A percentile compares a stretch with the other conserved stretches of the same genome.
phyloP scores from a whole-genome alignment of 805 yeast species.

The Saccharomyces paradoxus region DNA sequence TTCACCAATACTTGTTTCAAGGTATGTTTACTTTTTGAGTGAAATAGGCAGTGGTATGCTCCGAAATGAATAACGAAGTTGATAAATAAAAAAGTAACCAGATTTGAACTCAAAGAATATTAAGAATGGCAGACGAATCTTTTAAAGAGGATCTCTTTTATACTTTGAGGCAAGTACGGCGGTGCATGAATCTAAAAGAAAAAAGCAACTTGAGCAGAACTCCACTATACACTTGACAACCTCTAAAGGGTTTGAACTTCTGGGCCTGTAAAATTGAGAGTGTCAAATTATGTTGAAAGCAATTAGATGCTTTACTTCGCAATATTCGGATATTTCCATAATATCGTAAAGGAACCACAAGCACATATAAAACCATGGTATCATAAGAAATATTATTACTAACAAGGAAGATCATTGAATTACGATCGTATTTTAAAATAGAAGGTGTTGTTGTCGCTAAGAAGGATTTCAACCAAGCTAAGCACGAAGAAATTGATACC shows the following conservation, averaged over 20 bases:
- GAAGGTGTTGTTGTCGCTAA: slow-evolving; percentile 99
- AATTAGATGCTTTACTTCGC: neutral
- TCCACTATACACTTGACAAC: neutral
- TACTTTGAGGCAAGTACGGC: neutral
- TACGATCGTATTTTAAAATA: slow-evolving; percentile 27
- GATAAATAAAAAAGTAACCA: slow-evolving; percentile 12
- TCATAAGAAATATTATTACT: neutral
- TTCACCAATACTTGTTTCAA: slow-evolving; percentile 97
- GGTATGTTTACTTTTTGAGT: slow-evolving; percentile 48
- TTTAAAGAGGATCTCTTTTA: neutral
- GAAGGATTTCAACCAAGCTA: slow-evolving; percentile 95
- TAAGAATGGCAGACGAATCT: neutral
- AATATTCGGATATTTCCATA: neutral
- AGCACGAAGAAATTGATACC: slow-evolving; percentile 97
- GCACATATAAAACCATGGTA: neutral
- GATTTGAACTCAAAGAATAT: neutral
- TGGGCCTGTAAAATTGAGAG: neutral
- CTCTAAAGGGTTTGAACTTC: no score
- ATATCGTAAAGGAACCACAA: neutral
- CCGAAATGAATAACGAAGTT: neutral
- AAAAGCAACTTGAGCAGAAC: no score
- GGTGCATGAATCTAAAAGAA: neutral
- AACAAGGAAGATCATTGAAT: neutral
- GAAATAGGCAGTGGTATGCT: neutral
- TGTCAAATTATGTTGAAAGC: neutral